Base-by-base conservation (phyloP, 352 stramenopile genomes). In the Pythium periplocum region DNA sequence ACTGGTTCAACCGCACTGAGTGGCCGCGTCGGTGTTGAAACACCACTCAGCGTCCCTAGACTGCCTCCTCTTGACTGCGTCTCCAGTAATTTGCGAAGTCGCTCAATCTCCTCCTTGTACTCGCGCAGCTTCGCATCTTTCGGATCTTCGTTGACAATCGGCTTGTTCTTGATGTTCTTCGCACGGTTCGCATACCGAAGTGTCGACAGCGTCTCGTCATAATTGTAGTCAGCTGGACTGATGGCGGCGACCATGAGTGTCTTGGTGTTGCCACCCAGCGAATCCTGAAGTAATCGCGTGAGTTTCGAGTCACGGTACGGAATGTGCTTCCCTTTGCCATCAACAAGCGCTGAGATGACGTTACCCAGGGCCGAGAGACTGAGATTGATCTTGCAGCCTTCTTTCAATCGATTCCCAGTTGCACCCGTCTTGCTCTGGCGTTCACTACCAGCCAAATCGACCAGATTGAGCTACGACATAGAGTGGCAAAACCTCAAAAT, bases 141-240 rank as follows among this genome's bases (percentile, higher is more conserved):
- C 0, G 91, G 90, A 53, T 99, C 95, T 46, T 98, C 86, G 70
- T 98, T 98, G 52, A 97, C 82, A 1, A 92, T 87, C 3, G 95
- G 93, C 46, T 97, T 96, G 79, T 98, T 98, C 64, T 97, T 97
- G 62, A 99, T 98, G 60, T 98, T 98, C 53, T 97, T 92, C 36
- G 96, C 96, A 1, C 96, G 86, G 56, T 98, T 97, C 1, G 96
- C 96, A 55, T 98, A 99, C 37, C 93, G 87, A 35, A 99, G 68
- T 43, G 96, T 98, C 36, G 87, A 98, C 6, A 98, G 57, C 2
- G 93, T 98, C 59, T 99, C 96, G 58, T 96, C 93, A 36, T 95
- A 96, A 70, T 98, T 98, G 53, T 93, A 96, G 58, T 98, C 92
- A 0, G 92, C 90, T 0, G 96, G 96, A 33, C 88, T 98, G 9